phyloP scores from a whole-genome alignment of 345 rosid species.

The Brassica cretica region DNA sequence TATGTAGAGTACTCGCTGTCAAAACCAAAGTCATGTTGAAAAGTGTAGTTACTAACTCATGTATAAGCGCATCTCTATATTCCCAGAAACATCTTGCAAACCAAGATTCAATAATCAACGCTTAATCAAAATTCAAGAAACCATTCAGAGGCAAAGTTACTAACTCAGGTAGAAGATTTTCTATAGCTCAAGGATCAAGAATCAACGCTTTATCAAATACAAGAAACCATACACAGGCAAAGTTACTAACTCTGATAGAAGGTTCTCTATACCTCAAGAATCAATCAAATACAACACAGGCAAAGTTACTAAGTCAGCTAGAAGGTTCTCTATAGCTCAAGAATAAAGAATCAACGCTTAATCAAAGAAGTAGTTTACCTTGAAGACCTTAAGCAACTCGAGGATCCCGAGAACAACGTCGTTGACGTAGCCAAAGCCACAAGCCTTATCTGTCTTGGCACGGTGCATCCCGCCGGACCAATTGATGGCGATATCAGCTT shows the following conservation, averaged over 20 bases:
- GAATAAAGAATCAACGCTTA: neutral
- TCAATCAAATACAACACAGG: neutral
- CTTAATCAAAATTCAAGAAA: neutral
- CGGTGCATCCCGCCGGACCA: neutral
- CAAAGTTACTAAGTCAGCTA: neutral
- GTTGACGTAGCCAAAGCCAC: constrained; percentile 1
- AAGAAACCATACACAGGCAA: neutral
- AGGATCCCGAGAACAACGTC: neutral
- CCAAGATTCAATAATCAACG: neutral
- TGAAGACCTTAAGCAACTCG: neutral
- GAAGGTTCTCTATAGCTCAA: neutral
- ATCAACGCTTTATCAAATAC: neutral
- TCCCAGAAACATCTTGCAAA: too few relatives aligned
- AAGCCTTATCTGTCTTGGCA: neutral
- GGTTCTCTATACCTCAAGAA: too few relatives aligned
- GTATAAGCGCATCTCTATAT: neutral
- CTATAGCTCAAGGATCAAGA: neutral
- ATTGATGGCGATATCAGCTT: neutral
- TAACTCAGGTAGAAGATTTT: neutral
- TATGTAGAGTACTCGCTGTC: neutral
- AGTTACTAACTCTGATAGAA: neutral
- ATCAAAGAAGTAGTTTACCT: neutral
- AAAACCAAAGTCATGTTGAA: neutral
- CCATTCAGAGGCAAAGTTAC: neutral
- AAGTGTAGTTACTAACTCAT: too few relatives aligned